Conservation (phyloP, 1,139 yeast genomes). For the Debaryomyces sp. region DNA sequence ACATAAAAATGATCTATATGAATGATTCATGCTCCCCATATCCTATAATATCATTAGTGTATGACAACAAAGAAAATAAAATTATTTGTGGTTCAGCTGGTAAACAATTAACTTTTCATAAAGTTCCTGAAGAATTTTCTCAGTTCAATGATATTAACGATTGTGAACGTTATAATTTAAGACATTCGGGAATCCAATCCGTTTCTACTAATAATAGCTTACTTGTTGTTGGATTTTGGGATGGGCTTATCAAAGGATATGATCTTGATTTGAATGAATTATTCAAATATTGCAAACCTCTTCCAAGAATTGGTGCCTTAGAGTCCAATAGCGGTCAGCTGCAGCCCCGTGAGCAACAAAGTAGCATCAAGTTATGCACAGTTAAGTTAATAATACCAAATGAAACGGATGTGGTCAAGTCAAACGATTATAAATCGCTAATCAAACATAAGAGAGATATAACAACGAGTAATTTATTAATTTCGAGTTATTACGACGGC, state of each 20-base stretch:
- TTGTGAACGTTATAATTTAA: constrained; percentile 14
- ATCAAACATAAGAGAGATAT: constrained; percentile 15
- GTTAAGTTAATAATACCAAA: constrained; percentile 12
- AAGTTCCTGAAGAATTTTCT: constrained; percentile 7
- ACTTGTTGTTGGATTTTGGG: constrained; percentile 42
- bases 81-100: constrained; percentile 49
- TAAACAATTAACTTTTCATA: constrained; percentile 33
- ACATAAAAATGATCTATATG: constrained; percentile 22
- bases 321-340: constrained; percentile 9
- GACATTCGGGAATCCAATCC: constrained; percentile 26
- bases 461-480: constrained; percentile 18
- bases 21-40: constrained; percentile 47
- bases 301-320: constrained; percentile 9
- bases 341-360: constrained; percentile 16
- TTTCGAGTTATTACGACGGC: constrained; percentile 46
- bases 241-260: constrained; percentile 34
- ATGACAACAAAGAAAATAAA: constrained; percentile 13
- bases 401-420: background rate
- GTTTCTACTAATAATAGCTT: constrained; percentile 14
- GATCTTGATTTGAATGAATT: constrained; percentile 13
- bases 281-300: constrained; percentile 3
- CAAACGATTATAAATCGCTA: constrained; percentile 20
- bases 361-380: constrained; percentile 19
- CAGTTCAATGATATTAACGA: background rate
- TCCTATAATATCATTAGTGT: constrained; percentile 48